Percentiles rank a stretch among this genome's conserved stretches.
These are phyloP conservation scores for Tylopilus plumbeoviolaceoides DNA, from an alignment of 768 basidiomycete genomes.

Conservation along the genomic window DNA sequence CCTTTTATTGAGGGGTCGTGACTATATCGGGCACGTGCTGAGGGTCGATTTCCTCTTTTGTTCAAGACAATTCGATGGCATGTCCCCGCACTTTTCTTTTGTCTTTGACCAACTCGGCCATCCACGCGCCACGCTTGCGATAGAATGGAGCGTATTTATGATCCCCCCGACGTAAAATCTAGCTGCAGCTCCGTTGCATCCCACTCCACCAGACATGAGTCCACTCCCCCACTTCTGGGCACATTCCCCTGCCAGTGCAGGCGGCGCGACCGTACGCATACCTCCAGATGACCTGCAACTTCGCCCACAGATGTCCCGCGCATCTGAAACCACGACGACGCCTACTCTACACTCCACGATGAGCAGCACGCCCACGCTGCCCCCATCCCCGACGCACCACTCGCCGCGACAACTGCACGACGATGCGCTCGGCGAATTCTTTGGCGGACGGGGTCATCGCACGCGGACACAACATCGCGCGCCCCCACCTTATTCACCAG, in stretches of 20 bases:
- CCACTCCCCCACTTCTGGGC: slow-evolving; percentile 9
- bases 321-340: slow-evolving; percentile 18
- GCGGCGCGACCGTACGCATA: slow-evolving; percentile 2
- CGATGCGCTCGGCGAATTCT: slow-evolving; percentile 31
- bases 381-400: slow-evolving; percentile 20
- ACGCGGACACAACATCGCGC: slow-evolving; percentile 21
- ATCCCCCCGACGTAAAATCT: neutral
- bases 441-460: slow-evolving; percentile 26
- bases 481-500: slow-evolving; percentile 44
- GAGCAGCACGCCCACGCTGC: slow-evolving; percentile 19
- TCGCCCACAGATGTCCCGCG: slow-evolving; percentile 20
- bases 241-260: neutral
- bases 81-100: slow-evolving; percentile 18
- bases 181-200: slow-evolving; percentile 9
- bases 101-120: slow-evolving; percentile 26
- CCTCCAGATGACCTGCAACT: slow-evolving; percentile 20
- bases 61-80: neutral
- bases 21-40: slow-evolving; percentile 3
- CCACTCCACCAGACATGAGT: slow-evolving; percentile 15
- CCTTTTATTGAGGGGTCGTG: neutral
- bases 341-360: slow-evolving; percentile 11
- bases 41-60: slow-evolving; percentile 6
- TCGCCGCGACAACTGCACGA: slow-evolving; percentile 25
- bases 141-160: slow-evolving; percentile 25
- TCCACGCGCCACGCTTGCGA: slow-evolving; percentile 7